Evolutionary conservation across 2,329 filamentous ascomycete species (phyloP).

Genomic region (Fusarium heterosporum): DNA sequence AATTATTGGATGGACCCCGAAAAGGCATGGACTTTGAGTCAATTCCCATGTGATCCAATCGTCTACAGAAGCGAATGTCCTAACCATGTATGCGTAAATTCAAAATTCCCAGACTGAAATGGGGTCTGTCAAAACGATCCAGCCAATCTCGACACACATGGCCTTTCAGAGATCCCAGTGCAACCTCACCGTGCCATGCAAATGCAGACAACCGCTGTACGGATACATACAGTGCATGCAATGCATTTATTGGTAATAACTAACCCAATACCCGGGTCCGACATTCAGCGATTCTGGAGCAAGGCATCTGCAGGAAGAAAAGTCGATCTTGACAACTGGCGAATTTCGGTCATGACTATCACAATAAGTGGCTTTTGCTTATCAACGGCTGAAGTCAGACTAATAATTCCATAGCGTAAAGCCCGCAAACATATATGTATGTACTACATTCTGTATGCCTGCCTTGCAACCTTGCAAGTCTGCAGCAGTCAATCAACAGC

Average conservation of each 20-base stretch:
- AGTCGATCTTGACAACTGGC: conserved; percentile 1
- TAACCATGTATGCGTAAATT: conserved; percentile 15
- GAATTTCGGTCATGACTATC: conserved; percentile 3
- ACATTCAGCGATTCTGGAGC: conserved; percentile 8
- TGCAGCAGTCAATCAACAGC: neutral
- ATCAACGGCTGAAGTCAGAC: conserved; percentile 1
- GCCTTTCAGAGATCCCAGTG: conserved; percentile 34
- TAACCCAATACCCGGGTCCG: conserved; percentile 14
- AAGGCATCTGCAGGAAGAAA: conserved; percentile 11
- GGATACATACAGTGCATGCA: neutral
- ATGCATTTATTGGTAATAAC: neutral
- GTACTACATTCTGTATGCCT: neutral
- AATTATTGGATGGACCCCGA: conserved; percentile 23
- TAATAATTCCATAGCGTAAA: neutral
- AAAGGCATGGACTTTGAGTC: conserved; percentile 26
- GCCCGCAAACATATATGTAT: neutral
- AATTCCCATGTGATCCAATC: conserved; percentile 32
- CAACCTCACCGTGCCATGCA: conserved; percentile 27
- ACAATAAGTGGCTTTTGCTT: conserved; percentile 21
- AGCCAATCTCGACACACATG: conserved; percentile 14
- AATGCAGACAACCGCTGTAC: conserved; percentile 31
- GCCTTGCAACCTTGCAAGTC: neutral
- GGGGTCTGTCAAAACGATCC: conserved; percentile 2
- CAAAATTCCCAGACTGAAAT: conserved; percentile 28
- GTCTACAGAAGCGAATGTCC: conserved; percentile 22